A percentile compares a stretch with the other conserved stretches of the same genome.
Evolutionary conservation across 306 rosid genomes (phyloP).

Genomic region (Sphenostylis stenocarpa): DNA sequence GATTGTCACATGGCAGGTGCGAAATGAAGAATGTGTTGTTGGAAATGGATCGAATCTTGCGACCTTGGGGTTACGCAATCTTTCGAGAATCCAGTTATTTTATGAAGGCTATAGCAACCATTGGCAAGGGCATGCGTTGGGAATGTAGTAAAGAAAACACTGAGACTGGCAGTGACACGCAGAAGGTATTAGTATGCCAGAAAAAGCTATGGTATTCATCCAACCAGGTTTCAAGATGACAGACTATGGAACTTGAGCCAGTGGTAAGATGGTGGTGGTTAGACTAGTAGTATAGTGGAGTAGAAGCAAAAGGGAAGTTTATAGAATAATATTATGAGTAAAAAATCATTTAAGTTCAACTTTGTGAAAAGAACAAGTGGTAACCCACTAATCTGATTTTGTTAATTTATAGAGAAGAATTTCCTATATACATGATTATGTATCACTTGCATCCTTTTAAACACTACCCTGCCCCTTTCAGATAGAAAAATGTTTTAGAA

Average conservation of each 20-base stretch:
- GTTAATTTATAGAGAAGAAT: slow-evolving; percentile 43
- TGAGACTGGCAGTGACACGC: slow-evolving; percentile 53
- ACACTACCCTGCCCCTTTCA: neutral
- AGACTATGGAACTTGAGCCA: slow-evolving; percentile 21
- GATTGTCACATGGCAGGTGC: slow-evolving; percentile 57
- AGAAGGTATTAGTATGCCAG: slow-evolving; percentile 86
- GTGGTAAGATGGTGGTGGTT: slow-evolving; percentile 28
- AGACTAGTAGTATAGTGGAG: neutral
- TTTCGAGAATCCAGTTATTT: slow-evolving; percentile 84
- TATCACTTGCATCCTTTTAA: neutral
- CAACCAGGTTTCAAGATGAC: slow-evolving; percentile 52
- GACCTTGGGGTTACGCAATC: slow-evolving; percentile 74
- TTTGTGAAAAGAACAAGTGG: slow-evolving; percentile 33
- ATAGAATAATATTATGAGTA: slow-evolving; percentile 21
- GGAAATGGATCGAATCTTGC: slow-evolving; percentile 95
- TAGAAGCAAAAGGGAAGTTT: slow-evolving; percentile 43
- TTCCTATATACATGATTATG: slow-evolving; percentile 24
- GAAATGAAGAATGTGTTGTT: slow-evolving; percentile 83
- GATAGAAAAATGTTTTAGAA: neutral
- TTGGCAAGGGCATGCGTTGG: slow-evolving; percentile 84
- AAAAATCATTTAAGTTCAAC: slow-evolving; percentile 31
- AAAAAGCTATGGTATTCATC: slow-evolving; percentile 89
- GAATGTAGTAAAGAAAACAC: slow-evolving; percentile 74
- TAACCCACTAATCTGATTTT: slow-evolving; percentile 58
- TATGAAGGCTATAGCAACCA: slow-evolving; percentile 55